Base-by-base conservation (phyloP, 2,329 filamentous ascomycete genomes). In the Fusarium robinianum region DNA sequence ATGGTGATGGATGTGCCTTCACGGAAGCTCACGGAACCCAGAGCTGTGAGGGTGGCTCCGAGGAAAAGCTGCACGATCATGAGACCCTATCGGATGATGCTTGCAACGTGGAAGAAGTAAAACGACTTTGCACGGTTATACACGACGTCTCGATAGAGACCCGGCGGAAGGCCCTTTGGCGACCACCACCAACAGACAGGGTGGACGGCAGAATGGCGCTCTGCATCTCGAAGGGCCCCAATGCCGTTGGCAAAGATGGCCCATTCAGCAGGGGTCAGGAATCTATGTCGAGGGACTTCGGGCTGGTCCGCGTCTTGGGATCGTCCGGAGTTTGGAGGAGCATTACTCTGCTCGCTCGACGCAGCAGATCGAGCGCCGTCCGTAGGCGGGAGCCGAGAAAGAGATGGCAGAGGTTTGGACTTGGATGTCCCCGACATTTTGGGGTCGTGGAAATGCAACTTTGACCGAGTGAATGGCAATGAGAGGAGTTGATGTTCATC, bases 1-100 rank as follows among this genome's bases (percentile, higher is more conserved):
- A 72, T 47, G 3, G 76, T 78, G 41, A 79, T 76, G 11, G 68
- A 61, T 2, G 65, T 70, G 9, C 71, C 70, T 9, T 69, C 41
- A 9, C 61, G 45, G 16, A 56, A 44, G 6, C 70, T 64, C 37
- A 73, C 56, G 6, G 75, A 71, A 5, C 76, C 76, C 8, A 79
- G 69, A 5, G 75, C 75, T 0, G 77, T 79, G 40, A 80, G 59
- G 8, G 68, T 63, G 4, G 77, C 75, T 25, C 74, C 73, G 25
- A 79, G 58, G 15, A 75, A 65, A 45, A 80, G 68, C 54, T 80
- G 77, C 2, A 72, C 23, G 5, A 79, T 56, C 70, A 79, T 72
- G 21, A 78, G 61, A 10, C 61, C 31, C 74, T 73, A 78, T 27
- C 72, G 69, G 23, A 72, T 36, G 14, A 67, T 57, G 44, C 68